These are phyloP conservation scores for Cryptococcus sp. DNA, from an alignment of 1,284 basidiomycete genomes.

Conservation along the genomic window DNA sequence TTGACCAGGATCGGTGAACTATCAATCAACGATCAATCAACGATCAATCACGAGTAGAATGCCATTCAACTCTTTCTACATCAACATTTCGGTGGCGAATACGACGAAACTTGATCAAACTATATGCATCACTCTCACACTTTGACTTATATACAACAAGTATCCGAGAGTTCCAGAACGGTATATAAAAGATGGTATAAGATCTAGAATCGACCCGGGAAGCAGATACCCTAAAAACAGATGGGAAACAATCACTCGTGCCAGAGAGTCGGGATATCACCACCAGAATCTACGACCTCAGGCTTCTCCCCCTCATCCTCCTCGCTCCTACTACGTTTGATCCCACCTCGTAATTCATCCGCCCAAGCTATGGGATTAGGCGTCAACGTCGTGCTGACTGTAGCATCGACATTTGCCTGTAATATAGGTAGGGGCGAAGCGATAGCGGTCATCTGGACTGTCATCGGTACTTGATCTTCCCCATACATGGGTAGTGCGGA, in stretches of 20 bases:
- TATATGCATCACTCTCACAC: neutral
- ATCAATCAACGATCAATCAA: neutral
- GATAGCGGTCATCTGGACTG: conserved; percentile 7
- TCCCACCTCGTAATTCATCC: neutral
- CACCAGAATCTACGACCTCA: neutral
- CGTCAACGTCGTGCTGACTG: too few relatives aligned
- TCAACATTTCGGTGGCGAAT: neutral
- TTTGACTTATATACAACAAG: too few relatives aligned
- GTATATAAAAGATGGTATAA: too few relatives aligned
- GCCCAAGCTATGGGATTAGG: too few relatives aligned
- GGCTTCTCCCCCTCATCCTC: neutral
- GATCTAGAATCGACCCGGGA: too few relatives aligned
- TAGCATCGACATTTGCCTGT: too few relatives aligned
- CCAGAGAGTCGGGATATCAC: neutral
- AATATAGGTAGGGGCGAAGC: too few relatives aligned
- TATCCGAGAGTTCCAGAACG: too few relatives aligned
- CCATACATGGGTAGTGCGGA: conserved; percentile 29
- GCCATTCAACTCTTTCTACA: conserved; percentile 1
- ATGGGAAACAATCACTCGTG: neutral
- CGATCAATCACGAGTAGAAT: conserved; percentile 1
- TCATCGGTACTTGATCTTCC: conserved; percentile 33
- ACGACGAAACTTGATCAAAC: neutral
- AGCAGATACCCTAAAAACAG: too few relatives aligned
- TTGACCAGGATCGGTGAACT: too few relatives aligned
- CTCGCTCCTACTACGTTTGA: neutral